Evolutionary conservation across 352 stramenopile species (phyloP), one percentile per base, ranked within the genome.

Genomic region (Phytopythium litorale): DNA sequence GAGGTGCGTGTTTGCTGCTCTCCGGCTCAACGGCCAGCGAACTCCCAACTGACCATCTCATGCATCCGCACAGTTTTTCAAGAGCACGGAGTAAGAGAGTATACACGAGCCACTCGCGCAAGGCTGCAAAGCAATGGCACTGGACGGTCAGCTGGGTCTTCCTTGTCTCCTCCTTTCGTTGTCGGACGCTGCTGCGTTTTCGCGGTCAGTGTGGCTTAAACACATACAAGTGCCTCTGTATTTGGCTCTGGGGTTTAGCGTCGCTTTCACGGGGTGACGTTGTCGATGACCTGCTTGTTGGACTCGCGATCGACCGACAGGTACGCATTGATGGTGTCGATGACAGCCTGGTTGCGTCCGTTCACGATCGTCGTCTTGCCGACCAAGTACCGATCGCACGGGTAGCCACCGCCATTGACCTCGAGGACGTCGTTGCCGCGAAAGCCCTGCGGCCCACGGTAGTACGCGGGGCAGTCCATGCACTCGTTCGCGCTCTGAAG

Each of bases 401-500:
- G 73, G 60, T 82, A 90, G 4, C 83, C 80, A 3, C 83, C 83
- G 13, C 83, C 73, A 16, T 60, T 66, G 2, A 49, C 46, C 13
- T 62, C 51, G 30, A 66, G 71, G 7, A 77, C 60, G 11, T 86
- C 76, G 61, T 90, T 88, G 58, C 76, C 77, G 25, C 80, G 76
- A 23, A 72, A 79, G 0, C 81, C 81, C 21, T 87, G 72, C 0
- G 84, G 79, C 0, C 82, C 84, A 11, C 82, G 79, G 25, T 91
- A 91, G 52, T 75, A 70, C 1, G 72, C 38, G 30, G 76, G 35
- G 18, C 84, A 91, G 56, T 88, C 72, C 11, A 83, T 56, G 28
- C 81, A 91, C n/a, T 84, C 78, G 28, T 75, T 88, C 13, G 84
- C 63, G 3, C 63, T 76, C 50, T 82, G 72, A 8, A 90, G 60